Evolutionary conservation across 305 asterid genomes (phyloP), one percentile per base, ranked within the genome.

Genomic region (Salvia sclarea): DNA sequence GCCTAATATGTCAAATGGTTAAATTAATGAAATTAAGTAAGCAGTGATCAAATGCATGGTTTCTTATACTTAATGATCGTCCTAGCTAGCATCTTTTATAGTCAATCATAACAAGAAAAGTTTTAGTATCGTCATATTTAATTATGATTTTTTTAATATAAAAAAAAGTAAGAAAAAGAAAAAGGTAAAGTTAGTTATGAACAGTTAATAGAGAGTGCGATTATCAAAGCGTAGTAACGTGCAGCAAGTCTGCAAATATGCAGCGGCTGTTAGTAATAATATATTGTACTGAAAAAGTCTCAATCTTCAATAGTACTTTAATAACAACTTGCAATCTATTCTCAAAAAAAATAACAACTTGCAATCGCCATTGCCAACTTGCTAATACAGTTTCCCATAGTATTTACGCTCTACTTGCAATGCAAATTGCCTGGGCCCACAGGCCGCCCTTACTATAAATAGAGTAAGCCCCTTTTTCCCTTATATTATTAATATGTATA

Each of bases 151-250:
- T n/a, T n/a, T n/a, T n/a, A n/a, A n/a, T n/a, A n/a, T 37, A 37
- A 10, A n/a, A 37, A 9, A 28, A 14, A 17, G 48, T 18, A 14
- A 2, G 12, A 18, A 43, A 71, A 62, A 37, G n/a, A 8, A 38
- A 14, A 35, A 52, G 30, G 56, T 33, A 58, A 68, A 68, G 68
- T 75, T 59, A 38, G 78, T 67, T 58, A 66, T 0, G 54, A 41
- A 48, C 58, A 33, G 79, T 75, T 68, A 54, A 75, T 31, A 31
- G 71, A 45, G 37, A 45, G 28, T 40, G 44, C 75, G 62, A 68
- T 74, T 57, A 68, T 62, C 66, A 62, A 68, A 31, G 66, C 40
- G 14, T 0, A 45, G 24, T 68, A 71, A 68, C 79, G 74, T 67
- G 74, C 54, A 20, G 73, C 52, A 12, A 18, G 44, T 61, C 22